phyloP scores from a whole-genome alignment of 306 rosid genomes.

The Fagus crenata region DNA sequence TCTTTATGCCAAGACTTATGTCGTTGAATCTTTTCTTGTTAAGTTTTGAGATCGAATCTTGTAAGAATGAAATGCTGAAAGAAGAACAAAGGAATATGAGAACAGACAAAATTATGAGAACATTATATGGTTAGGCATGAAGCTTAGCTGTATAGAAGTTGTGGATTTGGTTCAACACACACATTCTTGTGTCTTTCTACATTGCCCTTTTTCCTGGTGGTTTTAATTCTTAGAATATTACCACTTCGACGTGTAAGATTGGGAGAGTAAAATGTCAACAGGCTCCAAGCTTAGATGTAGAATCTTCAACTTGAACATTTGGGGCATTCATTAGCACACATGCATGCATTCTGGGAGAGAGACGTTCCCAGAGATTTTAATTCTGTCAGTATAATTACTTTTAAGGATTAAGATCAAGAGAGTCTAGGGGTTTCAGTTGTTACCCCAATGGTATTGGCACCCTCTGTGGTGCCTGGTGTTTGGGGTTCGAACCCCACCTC shows the following conservation, averaged over 20 bases:
- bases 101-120: neutral
- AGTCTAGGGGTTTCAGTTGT: neutral
- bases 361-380: neutral
- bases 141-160: neutral
- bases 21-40: neutral
- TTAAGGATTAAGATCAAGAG: neutral
- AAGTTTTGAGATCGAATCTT: too few relatives aligned
- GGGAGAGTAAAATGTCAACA: neutral
- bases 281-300: neutral
- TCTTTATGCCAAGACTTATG: neutral
- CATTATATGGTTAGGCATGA: constrained; percentile 1
- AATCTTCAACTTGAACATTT: neutral
- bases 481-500: too few relatives aligned
- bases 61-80: constrained; percentile 2
- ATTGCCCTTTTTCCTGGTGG: neutral
- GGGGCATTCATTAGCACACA: neutral
- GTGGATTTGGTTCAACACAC: neutral
- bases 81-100: neutral
- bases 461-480: too few relatives aligned
- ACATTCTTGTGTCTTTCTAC: neutral
- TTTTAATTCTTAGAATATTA: neutral
- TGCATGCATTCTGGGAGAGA: neutral
- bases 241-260: neutral
- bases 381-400: neutral
- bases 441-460: too few relatives aligned